Evolutionary conservation across 169 alveolate species (phyloP).

Genomic region (Hepatocystis sp.): DNA sequence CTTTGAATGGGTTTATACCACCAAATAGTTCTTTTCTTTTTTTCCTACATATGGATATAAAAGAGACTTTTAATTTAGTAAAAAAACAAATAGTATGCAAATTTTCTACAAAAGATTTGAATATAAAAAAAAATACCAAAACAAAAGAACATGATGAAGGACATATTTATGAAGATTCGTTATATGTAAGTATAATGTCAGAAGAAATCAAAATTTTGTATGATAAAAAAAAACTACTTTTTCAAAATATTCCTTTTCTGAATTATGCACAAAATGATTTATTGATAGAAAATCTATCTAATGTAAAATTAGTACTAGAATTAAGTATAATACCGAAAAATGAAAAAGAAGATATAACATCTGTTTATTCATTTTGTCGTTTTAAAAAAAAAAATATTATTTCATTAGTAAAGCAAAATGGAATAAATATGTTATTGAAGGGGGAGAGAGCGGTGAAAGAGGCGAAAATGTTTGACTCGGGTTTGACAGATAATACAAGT

Average conservation of each 20-base stretch:
- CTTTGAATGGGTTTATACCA: constrained; percentile 35
- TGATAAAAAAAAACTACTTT: constrained; percentile 53
- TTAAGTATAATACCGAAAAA: constrained; percentile 30
- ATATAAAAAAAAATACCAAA: constrained; percentile 38
- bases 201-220: constrained; percentile 63
- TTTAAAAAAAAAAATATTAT: constrained; percentile 34
- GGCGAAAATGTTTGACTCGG: too few species aligned
- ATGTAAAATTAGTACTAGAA: constrained; percentile 35
- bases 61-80: constrained; percentile 33
- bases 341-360: constrained; percentile 41
- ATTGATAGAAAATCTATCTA: constrained; percentile 35
- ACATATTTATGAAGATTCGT: constrained; percentile 25
- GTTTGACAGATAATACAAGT: too few species aligned
- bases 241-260: constrained; percentile 60
- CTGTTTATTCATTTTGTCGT: constrained; percentile 53
- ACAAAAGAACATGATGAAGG: constrained; percentile 11
- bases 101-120: constrained; percentile 20
- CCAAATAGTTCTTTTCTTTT: constrained; percentile 38
- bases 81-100: constrained; percentile 32
- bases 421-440: background rate
- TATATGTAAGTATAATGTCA: constrained; percentile 56
- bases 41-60: constrained; percentile 25
- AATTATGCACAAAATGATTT: constrained; percentile 57
- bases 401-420: constrained; percentile 6
- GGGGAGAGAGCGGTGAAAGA: background rate